Evolutionary conservation across 306 rosid species (phyloP).

Genomic region (Carpinus fangiana): DNA sequence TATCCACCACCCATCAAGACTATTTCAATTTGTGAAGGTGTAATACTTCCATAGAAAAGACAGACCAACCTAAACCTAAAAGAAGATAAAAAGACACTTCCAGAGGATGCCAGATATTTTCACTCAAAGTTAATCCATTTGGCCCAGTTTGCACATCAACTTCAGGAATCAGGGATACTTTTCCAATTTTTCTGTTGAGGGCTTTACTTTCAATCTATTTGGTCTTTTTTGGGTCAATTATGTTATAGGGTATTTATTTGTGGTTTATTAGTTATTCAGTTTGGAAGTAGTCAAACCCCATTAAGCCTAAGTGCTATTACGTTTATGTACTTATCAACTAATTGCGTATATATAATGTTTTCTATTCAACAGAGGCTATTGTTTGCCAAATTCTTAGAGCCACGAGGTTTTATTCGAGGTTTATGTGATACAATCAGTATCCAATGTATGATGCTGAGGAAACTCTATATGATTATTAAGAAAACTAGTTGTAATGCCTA

Average conservation of each 20-base stretch:
- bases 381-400: too few relatives aligned
- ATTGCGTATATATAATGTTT: too few relatives aligned
- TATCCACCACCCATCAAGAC: constrained; percentile 30
- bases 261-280: neutral
- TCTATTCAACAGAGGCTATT: too few relatives aligned
- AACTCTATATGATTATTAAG: neutral
- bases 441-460: neutral
- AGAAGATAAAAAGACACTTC: neutral
- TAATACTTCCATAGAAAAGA: neutral
- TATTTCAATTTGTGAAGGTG: constrained; percentile 16
- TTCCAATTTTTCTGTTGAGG: neutral
- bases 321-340: too few relatives aligned
- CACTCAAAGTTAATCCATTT: too few relatives aligned
- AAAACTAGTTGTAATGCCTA: neutral
- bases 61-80: neutral
- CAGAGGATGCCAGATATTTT: neutral
- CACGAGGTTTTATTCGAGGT: neutral
- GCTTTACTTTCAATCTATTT: neutral
- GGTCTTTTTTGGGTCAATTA: neutral
- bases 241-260: neutral
- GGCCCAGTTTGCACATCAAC: neutral
- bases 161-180: neutral
- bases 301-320: neutral
- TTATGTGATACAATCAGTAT: neutral
- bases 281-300: neutral